phyloP scores from a whole-genome alignment of 371 early-diverging fungal genomes.

The Syncephalis fuscata region DNA sequence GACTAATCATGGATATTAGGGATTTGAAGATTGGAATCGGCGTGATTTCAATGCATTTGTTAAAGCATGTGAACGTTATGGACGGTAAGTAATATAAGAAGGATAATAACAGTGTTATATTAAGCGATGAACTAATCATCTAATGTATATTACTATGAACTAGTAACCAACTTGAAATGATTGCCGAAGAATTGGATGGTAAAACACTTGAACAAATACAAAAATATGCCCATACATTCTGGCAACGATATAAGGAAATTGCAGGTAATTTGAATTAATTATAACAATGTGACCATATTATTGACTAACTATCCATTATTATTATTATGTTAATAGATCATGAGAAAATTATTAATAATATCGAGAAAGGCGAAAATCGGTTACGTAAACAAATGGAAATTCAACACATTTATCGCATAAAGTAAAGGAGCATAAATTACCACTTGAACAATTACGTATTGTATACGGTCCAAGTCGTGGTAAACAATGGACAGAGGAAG shows the following conservation, averaged over 20 bases:
- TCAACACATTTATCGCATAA: slow-evolving; percentile 61
- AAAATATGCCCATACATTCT: slow-evolving; percentile 71
- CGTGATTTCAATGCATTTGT: slow-evolving; percentile 85
- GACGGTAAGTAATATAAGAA: slow-evolving; percentile 26
- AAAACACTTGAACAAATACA: slow-evolving; percentile 77
- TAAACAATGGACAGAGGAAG: slow-evolving; percentile 82
- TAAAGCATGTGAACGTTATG: slow-evolving; percentile 81
- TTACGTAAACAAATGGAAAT: slow-evolving; percentile 62
- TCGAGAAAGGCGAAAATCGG: slow-evolving; percentile 77
- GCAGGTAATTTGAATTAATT: too few species aligned
- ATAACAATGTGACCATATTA: slow-evolving; percentile 23
- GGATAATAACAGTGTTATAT: not conserved
- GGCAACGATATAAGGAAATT: slow-evolving; percentile 63
- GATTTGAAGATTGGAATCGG: slow-evolving; percentile 87
- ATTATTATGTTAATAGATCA: slow-evolving; percentile 25
- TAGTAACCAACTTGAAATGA: slow-evolving; percentile 46
- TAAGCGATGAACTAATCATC: not conserved
- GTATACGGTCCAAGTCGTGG: slow-evolving; percentile 71
- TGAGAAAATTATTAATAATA: slow-evolving; percentile 71
- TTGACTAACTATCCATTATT: not conserved
- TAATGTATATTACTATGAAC: not conserved
- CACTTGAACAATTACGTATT: slow-evolving; percentile 74
- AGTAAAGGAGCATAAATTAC: slow-evolving; percentile 49
- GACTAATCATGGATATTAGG: slow-evolving; percentile 18
- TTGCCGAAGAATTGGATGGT: slow-evolving; percentile 72